Evolutionary conservation across 208 protist species (phyloP).

Genomic region (Crithidia brevicula): DNA sequence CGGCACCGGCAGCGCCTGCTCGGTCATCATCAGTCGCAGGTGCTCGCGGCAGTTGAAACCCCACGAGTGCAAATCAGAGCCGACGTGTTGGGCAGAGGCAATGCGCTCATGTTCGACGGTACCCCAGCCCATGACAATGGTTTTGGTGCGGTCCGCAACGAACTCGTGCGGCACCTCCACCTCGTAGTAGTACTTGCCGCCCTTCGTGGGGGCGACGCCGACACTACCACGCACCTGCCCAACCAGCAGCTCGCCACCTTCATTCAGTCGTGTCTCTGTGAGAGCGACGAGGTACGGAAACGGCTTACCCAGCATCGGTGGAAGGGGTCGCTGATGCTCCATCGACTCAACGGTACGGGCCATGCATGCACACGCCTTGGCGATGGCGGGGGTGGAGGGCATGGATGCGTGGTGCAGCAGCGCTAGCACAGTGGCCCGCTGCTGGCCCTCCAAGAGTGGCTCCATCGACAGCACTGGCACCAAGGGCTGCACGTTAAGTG

Average conservation of each 20-base stretch:
- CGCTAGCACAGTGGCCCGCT: constrained; percentile 63
- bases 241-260: constrained; percentile 73
- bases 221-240: constrained; percentile 89
- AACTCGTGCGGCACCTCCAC: constrained; percentile 71
- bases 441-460: constrained; percentile 68
- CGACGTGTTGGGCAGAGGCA: constrained; percentile 82
- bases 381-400: constrained; percentile 38
- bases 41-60: constrained; percentile 88
- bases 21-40: constrained; percentile 70
- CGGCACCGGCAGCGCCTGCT: constrained; percentile 62
- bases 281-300: constrained; percentile 80
- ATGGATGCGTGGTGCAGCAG: constrained; percentile 62
- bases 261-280: constrained; percentile 69
- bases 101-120: constrained; percentile 87
- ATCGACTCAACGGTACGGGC: constrained; percentile 63
- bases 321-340: constrained; percentile 47
- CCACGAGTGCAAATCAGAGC: constrained; percentile 88
- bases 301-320: constrained; percentile 48
- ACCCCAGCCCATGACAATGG: constrained; percentile 88
- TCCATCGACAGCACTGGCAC: constrained; percentile 41
- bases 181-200: constrained; percentile 84
- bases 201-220: constrained; percentile 56
- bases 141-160: constrained; percentile 33
- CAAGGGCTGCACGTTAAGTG: constrained; percentile 58
- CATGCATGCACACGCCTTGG: constrained; percentile 63